Evolutionary conservation across 192 early-diverging fungal genomes (phyloP).

Genomic region (Gigaspora rosea): DNA sequence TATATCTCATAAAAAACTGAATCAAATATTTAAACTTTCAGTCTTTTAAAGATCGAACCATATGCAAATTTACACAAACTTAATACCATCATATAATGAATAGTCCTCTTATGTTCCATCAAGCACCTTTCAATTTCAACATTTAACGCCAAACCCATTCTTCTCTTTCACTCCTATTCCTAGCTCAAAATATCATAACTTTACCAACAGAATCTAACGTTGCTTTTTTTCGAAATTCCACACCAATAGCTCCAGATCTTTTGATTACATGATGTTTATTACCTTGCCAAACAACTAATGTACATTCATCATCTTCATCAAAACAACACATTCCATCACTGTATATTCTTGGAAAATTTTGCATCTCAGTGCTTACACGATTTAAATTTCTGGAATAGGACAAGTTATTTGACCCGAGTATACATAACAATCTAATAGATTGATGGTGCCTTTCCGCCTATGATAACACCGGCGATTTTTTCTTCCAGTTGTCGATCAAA

Average conservation of each 20-base stretch:
- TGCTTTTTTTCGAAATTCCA: background rate
- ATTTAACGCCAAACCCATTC: conserved; percentile 47
- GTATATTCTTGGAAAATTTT: conserved; percentile 36
- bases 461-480: conserved; percentile 23
- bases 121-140: conserved; percentile 41
- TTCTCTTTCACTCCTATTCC: conserved; percentile 39
- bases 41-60: no score
- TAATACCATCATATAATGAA: no score
- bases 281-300: conserved; percentile 45
- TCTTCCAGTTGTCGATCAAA: conserved; percentile 31
- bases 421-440: conserved; percentile 42
- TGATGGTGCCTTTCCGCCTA: conserved; percentile 31
- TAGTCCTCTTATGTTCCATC: no score
- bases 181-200: conserved; percentile 32
- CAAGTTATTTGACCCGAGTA: conserved; percentile 44
- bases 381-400: conserved; percentile 37
- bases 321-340: conserved; percentile 39
- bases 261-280: conserved; percentile 36
- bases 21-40: no score
- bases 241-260: background rate
- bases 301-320: conserved; percentile 45
- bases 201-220: conserved; percentile 8
- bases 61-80: no score
- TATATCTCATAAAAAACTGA: no score
- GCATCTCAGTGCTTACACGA: background rate